phyloP scores from a whole-genome alignment of 331 rosid species.

The Arachis monticola region DNA sequence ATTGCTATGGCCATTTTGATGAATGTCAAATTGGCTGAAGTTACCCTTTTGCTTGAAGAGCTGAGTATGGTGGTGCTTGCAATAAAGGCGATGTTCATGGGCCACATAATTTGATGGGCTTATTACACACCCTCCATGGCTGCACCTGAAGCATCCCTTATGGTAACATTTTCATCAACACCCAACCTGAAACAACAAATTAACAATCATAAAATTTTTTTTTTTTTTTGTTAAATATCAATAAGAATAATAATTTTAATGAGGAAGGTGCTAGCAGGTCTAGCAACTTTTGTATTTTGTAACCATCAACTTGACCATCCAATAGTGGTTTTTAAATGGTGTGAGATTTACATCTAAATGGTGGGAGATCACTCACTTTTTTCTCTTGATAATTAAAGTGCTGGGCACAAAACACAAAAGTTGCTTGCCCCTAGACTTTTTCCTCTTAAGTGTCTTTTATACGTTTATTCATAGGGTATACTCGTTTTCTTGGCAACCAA shows the following conservation, averaged over 20 bases:
- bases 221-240: no score
- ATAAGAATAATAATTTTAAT: neutral
- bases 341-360: no score
- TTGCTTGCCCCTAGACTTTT: slow-evolving; percentile 52
- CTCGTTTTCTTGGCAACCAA: slow-evolving; percentile 74
- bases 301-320: no score
- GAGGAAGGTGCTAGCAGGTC: slow-evolving; percentile 25
- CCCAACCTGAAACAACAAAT: slow-evolving; percentile 84
- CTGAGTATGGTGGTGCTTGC: slow-evolving; percentile 91
- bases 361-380: no score
- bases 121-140: slow-evolving; percentile 88
- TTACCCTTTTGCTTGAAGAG: slow-evolving; percentile 89
- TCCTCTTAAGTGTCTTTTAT: no score
- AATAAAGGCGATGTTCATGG: slow-evolving; percentile 83
- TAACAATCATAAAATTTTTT: no score
- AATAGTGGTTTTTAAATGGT: no score
- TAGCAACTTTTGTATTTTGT: no score
- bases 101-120: slow-evolving; percentile 94
- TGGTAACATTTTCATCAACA: slow-evolving; percentile 85
- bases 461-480: slow-evolving; percentile 75
- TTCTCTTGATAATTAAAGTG: no score
- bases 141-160: slow-evolving; percentile 82
- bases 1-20: no score
- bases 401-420: slow-evolving; percentile 21
- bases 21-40: slow-evolving; percentile 83